phyloP scores from a whole-genome alignment of 306 rosid genomes.

The Sesbania bispinosa region DNA sequence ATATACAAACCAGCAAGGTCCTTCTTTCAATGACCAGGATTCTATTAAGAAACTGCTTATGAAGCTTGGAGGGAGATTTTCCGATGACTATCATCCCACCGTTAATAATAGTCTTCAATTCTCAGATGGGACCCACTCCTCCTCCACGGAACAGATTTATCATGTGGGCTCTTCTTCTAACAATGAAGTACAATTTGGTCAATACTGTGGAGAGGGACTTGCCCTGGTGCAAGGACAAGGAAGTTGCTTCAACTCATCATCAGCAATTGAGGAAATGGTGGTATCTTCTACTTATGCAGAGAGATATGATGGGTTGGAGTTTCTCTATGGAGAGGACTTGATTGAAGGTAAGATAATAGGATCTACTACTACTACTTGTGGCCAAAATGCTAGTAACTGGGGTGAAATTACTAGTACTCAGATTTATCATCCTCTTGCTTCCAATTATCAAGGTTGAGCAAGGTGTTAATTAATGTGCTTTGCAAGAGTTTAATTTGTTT shows the following conservation, averaged over 20 bases:
- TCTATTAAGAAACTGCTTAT: conserved; percentile 62
- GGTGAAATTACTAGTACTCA: conserved; percentile 39
- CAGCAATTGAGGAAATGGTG: conserved; percentile 38
- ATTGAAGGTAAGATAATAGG: conserved; percentile 25
- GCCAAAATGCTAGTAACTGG: conserved; percentile 34
- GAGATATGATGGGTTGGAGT: conserved; percentile 53
- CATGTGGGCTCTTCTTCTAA: conserved; percentile 32
- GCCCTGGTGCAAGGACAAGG: conserved; percentile 47
- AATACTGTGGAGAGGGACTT: background rate
- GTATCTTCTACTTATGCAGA: conserved; percentile 33
- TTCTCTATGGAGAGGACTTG: conserved; percentile 43
- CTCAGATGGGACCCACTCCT: too few species aligned
- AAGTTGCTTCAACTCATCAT: conserved; percentile 19
- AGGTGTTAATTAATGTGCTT: conserved; percentile 27
- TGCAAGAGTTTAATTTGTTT: conserved; percentile 41
- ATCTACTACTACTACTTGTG: background rate
- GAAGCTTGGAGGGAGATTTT: conserved; percentile 72
- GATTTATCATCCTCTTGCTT: conserved; percentile 32
- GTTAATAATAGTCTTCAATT: conserved; percentile 23
- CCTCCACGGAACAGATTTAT: conserved; percentile 23
- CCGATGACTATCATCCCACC: conserved; percentile 32
- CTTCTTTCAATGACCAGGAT: conserved; percentile 44
- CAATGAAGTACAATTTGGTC: conserved; percentile 26
- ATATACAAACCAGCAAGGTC: conserved; percentile 28
- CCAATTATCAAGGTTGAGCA: conserved; percentile 27